Evolutionary conservation across 345 rosid genomes (phyloP), one percentile per base, ranked within the genome.

Genomic region (Anacardium occidentale): DNA sequence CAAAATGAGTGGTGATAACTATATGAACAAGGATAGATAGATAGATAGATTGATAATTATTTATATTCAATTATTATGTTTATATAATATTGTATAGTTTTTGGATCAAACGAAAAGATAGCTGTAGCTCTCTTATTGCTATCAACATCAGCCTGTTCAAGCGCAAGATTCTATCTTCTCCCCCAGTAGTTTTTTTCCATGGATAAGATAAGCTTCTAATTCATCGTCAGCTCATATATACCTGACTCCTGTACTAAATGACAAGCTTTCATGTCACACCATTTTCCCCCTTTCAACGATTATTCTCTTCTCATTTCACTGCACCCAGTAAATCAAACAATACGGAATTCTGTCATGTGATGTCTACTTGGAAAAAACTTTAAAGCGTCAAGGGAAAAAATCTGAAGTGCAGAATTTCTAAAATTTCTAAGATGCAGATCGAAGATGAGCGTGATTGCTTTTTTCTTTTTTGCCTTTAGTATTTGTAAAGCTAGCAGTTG

Each of bases 1-100:
- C 74, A 71, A 20, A 20, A 29, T 71, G 74, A 50, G 74, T 61
- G 67, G 74, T 50, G 58, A 32, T 61, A 29, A 50, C 53, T 45
- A 45, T 58, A 25, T 53, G 13, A 21, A 50, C 45, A 70, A 11
- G 21, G 15, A 70, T 53, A 60, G 66, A 70, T 70, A 47, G 66
- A 48, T 57, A 44, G 11, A 10, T 29, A 61, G 18, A n/a, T n/a
- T 24, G 10, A 13, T 9, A 2, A n/a, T 10, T 53, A 9, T 21
- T 21, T 22, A 8, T n/a, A 20, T 55, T n/a, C n/a, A n/a, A 7
- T 20, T 7, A 10, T n/a, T 21, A 1, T 56, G 10, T 24, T 2
- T 29, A 26, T 32, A 18, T 2, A 47, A 26, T 29, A 1, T 29
- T 29, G 44, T 3, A 48, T 58, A n/a, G 67, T 60, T 48, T 65